Percentiles rank a stretch among this genome's conserved stretches.
Evolutionary conservation across 768 basidiomycete species (phyloP).

Genomic region (Pleurotus cornucopiae): DNA sequence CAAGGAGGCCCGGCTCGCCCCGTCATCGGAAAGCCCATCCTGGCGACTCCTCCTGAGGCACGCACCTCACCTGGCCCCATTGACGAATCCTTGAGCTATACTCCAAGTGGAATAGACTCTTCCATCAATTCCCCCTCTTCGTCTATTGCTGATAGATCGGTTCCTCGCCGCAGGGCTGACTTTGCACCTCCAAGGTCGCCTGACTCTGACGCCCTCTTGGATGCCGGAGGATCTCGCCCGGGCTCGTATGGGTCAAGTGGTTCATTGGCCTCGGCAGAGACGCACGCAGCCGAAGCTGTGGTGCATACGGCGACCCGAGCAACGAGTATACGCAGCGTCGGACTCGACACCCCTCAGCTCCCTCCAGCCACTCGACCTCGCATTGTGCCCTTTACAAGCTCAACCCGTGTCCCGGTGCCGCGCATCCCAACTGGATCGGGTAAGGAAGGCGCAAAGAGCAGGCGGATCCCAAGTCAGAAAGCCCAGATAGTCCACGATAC

Average conservation of each 20-base stretch:
- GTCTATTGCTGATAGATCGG: conserved; percentile 61
- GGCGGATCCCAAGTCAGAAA: conserved; percentile 58
- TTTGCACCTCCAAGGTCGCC: conserved; percentile 58
- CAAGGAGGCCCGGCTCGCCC: conserved; percentile 34
- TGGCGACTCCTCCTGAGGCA: conserved; percentile 21
- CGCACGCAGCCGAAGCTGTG: conserved; percentile 40
- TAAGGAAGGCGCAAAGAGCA: conserved; percentile 25
- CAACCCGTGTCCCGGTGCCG: conserved; percentile 62
- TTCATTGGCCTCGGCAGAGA: conserved; percentile 27
- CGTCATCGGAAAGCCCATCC: conserved; percentile 57
- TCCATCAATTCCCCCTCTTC: conserved; percentile 59
- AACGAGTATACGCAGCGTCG: conserved; percentile 47
- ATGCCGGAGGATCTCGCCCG: background rate
- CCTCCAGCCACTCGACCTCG: conserved; percentile 41
- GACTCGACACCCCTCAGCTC: conserved; percentile 24
- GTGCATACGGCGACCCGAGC: conserved; percentile 47
- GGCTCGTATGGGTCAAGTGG: conserved; percentile 19
- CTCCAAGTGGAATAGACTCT: conserved; percentile 39
- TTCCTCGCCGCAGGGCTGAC: conserved; percentile 64
- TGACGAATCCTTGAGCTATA: conserved; percentile 35
- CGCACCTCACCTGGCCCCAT: conserved; percentile 36
- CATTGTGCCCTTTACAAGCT: conserved; percentile 68
- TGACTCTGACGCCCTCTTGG: background rate
- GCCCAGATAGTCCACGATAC: conserved; percentile 51
- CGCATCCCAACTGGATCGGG: conserved; percentile 32